Conservation (phyloP, 768 basidiomycete genomes). For the Panellus pusillus region DNA sequence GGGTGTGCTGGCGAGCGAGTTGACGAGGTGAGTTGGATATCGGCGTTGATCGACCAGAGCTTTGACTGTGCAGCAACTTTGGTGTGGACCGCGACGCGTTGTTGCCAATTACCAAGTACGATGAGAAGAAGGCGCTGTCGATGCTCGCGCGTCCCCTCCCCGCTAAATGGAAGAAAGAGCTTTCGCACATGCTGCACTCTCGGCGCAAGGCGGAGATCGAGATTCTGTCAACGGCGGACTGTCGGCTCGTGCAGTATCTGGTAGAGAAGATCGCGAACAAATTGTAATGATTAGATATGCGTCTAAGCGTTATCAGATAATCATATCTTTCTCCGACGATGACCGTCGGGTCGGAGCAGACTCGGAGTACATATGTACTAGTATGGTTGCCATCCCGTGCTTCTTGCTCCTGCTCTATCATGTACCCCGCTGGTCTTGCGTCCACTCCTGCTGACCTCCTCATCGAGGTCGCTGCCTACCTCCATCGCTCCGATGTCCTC, state of each 20-base stretch:
- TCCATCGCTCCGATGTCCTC: conserved; percentile 56
- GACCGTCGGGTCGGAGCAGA: background rate
- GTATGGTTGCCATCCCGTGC: background rate
- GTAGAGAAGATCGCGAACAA: conserved; percentile 24
- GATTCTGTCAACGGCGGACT: conserved; percentile 42
- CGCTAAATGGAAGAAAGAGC: conserved; percentile 72
- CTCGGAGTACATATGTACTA: background rate
- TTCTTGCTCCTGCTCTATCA: background rate
- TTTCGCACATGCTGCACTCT: conserved; percentile 73
- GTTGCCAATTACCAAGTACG: conserved; percentile 67
- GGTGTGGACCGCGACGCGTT: conserved; percentile 59
- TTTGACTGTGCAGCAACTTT: conserved; percentile 40
- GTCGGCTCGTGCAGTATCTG: conserved; percentile 27
- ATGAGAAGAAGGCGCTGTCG: conserved; percentile 72
- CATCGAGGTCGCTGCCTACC: conserved; percentile 59
- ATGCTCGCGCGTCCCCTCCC: conserved; percentile 65
- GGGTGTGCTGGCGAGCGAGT: conserved; percentile 72
- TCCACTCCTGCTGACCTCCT: conserved; percentile 58
- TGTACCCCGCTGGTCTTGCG: background rate
- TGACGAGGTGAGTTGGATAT: conserved; percentile 47
- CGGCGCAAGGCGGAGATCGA: conserved; percentile 96
- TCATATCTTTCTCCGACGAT: background rate
- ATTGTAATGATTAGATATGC: background rate
- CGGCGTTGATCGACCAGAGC: background rate
- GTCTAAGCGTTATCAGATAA: background rate